A percentile compares a stretch with the other conserved stretches of the same genome.
Conservation (phyloP, 352 stramenopile species). For the Globisporangium heterothallicum region DNA sequence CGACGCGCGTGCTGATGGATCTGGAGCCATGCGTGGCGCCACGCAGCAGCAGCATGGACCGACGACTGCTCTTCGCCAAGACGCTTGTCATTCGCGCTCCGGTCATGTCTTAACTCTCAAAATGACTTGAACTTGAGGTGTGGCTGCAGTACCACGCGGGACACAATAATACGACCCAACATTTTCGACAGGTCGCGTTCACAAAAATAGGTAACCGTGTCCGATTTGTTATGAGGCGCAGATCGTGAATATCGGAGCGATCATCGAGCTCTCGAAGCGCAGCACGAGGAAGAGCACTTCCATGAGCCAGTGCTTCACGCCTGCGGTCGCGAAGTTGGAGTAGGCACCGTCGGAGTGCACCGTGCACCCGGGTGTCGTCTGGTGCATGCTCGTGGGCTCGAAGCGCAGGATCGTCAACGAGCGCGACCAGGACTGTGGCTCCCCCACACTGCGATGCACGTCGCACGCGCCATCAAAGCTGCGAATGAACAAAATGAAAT, state of each 20-base stretch:
- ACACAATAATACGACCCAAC: neutral
- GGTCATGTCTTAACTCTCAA: too few relatives aligned
- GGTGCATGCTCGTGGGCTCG: slow-evolving; percentile 25
- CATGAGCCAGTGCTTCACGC: slow-evolving; percentile 53
- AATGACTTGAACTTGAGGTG: neutral
- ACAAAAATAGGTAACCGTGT: too few relatives aligned
- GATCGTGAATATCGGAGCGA: slow-evolving; percentile 41
- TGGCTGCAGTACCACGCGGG: neutral
- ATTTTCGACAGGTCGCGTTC: too few relatives aligned
- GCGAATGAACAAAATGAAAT: slow-evolving; percentile 42
- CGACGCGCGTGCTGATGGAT: slow-evolving; percentile 60
- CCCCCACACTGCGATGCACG: slow-evolving; percentile 28
- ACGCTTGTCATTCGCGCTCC: too few relatives aligned
- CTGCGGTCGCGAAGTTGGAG: slow-evolving; percentile 28
- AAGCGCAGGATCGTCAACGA: slow-evolving; percentile 42
- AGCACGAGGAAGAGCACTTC: slow-evolving; percentile 48
- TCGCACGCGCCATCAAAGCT: slow-evolving; percentile 30
- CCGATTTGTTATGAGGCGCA: slow-evolving; percentile 16
- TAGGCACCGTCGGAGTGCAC: slow-evolving; percentile 43
- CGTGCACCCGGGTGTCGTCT: slow-evolving; percentile 25
- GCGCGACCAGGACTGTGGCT: slow-evolving; percentile 31
- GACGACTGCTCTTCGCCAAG: too few relatives aligned
- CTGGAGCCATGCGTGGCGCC: slow-evolving; percentile 11
- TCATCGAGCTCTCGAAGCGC: slow-evolving; percentile 45
- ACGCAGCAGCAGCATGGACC: neutral